These are phyloP conservation scores for Flaveria bidentis DNA, from an alignment of 129 eudicot species.

Conservation along the genomic window DNA sequence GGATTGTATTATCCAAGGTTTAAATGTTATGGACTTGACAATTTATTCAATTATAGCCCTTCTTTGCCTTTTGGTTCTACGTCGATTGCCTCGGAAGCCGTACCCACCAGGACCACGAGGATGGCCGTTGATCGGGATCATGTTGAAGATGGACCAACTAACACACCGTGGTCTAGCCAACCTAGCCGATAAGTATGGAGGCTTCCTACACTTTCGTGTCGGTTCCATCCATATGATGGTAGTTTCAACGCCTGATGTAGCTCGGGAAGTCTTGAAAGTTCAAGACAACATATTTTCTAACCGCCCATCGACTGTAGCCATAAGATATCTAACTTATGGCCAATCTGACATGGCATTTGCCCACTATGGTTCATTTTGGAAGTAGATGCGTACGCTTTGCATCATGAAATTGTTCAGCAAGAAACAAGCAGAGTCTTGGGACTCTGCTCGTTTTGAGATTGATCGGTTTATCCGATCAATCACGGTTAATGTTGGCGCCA, in stretches of 20 bases:
- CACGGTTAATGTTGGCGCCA: slow-evolving; percentile 23
- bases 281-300: slow-evolving; percentile 69
- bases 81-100: slow-evolving; percentile 30
- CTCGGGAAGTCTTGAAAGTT: slow-evolving; percentile 62
- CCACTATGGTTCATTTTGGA: slow-evolving; percentile 72
- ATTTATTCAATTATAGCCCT: slow-evolving; percentile 39
- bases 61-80: slow-evolving; percentile 15
- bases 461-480: slow-evolving; percentile 43
- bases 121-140: slow-evolving; percentile 72
- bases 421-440: slow-evolving; percentile 77
- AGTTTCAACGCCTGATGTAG: slow-evolving; percentile 53
- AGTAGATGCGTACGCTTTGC: slow-evolving; percentile 68
- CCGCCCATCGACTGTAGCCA: slow-evolving; percentile 65
- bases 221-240: slow-evolving; percentile 60
- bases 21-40: not conserved
- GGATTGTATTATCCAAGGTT: not conserved
- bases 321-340: slow-evolving; percentile 61
- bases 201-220: slow-evolving; percentile 54
- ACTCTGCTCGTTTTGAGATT: slow-evolving; percentile 65
- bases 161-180: slow-evolving; percentile 69
- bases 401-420: slow-evolving; percentile 74
- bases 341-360: slow-evolving; percentile 84
- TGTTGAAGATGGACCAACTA: slow-evolving; percentile 56
- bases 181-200: slow-evolving; percentile 55
- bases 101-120: slow-evolving; percentile 71